Evolutionary conservation across 495 filamentous ascomycete species (phyloP).

Genomic region (Apiosordaria backusii): DNA sequence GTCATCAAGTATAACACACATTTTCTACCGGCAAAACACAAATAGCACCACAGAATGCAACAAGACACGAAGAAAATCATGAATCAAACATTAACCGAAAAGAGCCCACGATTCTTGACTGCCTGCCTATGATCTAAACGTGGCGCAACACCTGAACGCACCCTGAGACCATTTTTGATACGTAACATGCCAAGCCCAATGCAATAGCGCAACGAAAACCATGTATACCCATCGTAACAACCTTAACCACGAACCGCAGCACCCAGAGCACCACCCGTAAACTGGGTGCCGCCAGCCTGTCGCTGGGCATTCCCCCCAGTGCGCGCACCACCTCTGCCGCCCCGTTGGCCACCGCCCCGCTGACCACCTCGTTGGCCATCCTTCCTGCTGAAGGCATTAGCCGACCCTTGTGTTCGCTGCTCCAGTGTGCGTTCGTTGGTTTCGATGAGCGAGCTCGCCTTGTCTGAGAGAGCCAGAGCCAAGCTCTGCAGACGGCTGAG

Average conservation of each 20-base stretch:
- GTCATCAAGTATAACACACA: not conserved
- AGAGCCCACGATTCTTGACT: constrained; percentile 21
- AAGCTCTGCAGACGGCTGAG: constrained; percentile 92
- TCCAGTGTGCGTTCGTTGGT: constrained; percentile 95
- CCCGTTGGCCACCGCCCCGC: constrained; percentile 60
- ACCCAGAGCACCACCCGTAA: constrained; percentile 56
- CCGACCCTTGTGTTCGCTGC: constrained; percentile 91
- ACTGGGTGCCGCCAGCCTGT: constrained; percentile 56
- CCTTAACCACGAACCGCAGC: constrained; percentile 51
- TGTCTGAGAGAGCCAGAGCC: constrained; percentile 90
- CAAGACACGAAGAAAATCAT: not conserved
- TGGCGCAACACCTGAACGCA: constrained; percentile 24
- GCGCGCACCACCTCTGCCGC: constrained; percentile 63
- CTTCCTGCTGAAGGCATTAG: constrained; percentile 90
- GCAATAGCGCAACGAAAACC: constrained; percentile 32
- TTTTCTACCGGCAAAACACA: too few species aligned
- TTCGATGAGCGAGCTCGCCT: constrained; percentile 92
- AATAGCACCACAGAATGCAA: not conserved
- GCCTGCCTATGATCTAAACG: constrained; percentile 23
- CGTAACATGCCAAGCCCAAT: constrained; percentile 35
- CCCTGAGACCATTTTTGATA: constrained; percentile 27
- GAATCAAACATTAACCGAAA: constrained; percentile 5
- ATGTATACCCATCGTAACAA: constrained; percentile 16
- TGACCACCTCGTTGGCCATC: constrained; percentile 74
- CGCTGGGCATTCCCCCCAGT: constrained; percentile 50